Percentiles rank a stretch among this genome's conserved stretches.
These are phyloP conservation scores for Rhynchosporium agropyri DNA, from an alignment of 2,329 filamentous ascomycete genomes.

Conservation along the genomic window DNA sequence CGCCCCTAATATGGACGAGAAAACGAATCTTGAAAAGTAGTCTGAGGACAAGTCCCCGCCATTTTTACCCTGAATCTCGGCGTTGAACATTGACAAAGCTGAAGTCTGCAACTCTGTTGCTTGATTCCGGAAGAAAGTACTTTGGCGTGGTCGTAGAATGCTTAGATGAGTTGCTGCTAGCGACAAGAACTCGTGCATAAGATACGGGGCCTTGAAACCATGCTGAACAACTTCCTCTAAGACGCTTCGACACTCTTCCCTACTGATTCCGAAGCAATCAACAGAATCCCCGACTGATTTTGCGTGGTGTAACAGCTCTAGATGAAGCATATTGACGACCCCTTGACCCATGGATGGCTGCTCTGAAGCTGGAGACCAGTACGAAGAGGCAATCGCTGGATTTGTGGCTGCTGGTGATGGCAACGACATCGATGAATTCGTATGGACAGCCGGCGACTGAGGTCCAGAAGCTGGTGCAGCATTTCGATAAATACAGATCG, in stretches of 20 bases:
- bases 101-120: constrained; percentile 10
- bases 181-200: constrained; percentile 7
- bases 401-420: not conserved
- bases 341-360: not conserved
- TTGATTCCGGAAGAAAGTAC: not conserved
- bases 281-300: not conserved
- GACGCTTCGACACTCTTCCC: not conserved
- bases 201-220: not conserved
- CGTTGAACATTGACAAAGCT: constrained; percentile 6
- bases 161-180: constrained; percentile 1
- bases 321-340: constrained; percentile 1
- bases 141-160: not conserved
- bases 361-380: constrained; percentile 8
- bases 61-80: not conserved
- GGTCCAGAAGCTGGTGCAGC: not conserved
- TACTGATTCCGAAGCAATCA: not conserved
- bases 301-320: not conserved
- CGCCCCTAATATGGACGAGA: constrained; percentile 1
- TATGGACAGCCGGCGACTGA: not conserved
- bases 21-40: not conserved
- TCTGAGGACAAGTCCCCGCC: not conserved
- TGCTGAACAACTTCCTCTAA: not conserved
- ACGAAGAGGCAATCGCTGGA: not conserved
- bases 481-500: constrained; percentile 5
- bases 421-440: not conserved